Conservation (phyloP, 2,329 filamentous ascomycete species). For the Gyromitra esculenta region DNA sequence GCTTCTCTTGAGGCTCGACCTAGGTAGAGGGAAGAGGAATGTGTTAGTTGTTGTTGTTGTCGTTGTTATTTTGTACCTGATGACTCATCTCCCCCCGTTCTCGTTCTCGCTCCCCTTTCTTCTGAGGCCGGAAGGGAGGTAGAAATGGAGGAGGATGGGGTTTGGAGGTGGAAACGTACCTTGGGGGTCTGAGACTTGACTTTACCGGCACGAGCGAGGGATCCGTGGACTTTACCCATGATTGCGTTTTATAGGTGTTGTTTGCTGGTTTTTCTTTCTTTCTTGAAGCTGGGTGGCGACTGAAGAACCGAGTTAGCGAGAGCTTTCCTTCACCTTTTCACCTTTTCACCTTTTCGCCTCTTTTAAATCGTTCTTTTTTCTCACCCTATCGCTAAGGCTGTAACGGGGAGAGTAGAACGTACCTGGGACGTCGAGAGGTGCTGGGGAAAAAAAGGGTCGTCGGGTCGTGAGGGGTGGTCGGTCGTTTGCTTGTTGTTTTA, state of each 20-base stretch:
- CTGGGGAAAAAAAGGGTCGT: background rate
- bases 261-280: background rate
- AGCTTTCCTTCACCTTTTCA: background rate
- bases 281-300: slow-evolving; percentile 11
- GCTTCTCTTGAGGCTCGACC: slow-evolving; percentile 93
- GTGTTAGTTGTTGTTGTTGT: no score
- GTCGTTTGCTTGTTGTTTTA: slow-evolving; percentile 20
- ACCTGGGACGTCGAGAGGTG: slow-evolving; percentile 26
- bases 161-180: slow-evolving; percentile 67
- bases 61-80: no score
- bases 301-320: slow-evolving; percentile 20
- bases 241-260: slow-evolving; percentile 64
- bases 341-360: background rate
- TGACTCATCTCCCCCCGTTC: no score
- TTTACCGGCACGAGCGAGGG: slow-evolving; percentile 94
- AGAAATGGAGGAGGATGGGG: slow-evolving; percentile 56
- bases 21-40: slow-evolving; percentile 59
- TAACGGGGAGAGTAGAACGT: background rate
- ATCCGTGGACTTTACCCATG: slow-evolving; percentile 95
- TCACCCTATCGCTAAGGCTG: background rate
- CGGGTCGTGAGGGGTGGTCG: slow-evolving; percentile 35
- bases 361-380: background rate
- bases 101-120: slow-evolving; percentile 4
- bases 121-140: slow-evolving; percentile 59
- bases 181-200: slow-evolving; percentile 97